A percentile compares a stretch with the other conserved stretches of the same genome.
Evolutionary conservation across 805 yeast species (phyloP).

Genomic region (Kluyveromyces dobzhanskii): DNA sequence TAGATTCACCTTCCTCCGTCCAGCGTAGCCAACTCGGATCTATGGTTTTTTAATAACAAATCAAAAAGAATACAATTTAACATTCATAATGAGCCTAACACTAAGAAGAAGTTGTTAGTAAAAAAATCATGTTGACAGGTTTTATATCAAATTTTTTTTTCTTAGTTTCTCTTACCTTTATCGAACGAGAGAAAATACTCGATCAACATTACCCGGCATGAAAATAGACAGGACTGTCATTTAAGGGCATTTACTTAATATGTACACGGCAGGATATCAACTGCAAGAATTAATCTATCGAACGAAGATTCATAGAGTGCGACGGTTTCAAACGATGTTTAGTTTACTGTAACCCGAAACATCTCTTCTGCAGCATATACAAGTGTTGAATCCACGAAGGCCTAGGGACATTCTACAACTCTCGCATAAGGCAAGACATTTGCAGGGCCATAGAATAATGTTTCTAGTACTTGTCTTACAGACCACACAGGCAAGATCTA

Average conservation of each 20-base stretch:
- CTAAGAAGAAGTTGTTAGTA: background rate
- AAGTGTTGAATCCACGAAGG: slow-evolving; percentile 60
- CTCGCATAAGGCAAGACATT: slow-evolving; percentile 83
- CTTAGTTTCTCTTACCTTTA: too few species aligned
- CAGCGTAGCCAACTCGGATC: slow-evolving; percentile 20
- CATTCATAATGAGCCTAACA: background rate
- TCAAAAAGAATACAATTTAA: background rate
- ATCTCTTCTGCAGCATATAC: slow-evolving; percentile 75
- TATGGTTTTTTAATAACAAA: slow-evolving; percentile 13
- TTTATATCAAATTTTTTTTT: too few species aligned
- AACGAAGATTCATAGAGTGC: too few species aligned
- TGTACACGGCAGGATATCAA: too few species aligned
- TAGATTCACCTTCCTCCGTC: slow-evolving; percentile 1
- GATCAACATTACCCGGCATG: too few species aligned
- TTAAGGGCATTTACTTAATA: too few species aligned
- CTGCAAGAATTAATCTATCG: too few species aligned
- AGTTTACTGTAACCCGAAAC: slow-evolving; percentile 50
- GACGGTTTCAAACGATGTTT: slow-evolving; percentile 17
- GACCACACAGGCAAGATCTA: slow-evolving; percentile 57
- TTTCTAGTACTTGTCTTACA: slow-evolving; percentile 71
- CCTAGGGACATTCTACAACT: slow-evolving; percentile 69
- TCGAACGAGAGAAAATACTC: too few species aligned
- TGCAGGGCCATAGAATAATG: slow-evolving; percentile 87
- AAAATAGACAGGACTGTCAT: too few species aligned
- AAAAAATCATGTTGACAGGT: too few species aligned